Conservation (phyloP, 768 basidiomycete genomes). For the Xerocomus potaroensis region DNA sequence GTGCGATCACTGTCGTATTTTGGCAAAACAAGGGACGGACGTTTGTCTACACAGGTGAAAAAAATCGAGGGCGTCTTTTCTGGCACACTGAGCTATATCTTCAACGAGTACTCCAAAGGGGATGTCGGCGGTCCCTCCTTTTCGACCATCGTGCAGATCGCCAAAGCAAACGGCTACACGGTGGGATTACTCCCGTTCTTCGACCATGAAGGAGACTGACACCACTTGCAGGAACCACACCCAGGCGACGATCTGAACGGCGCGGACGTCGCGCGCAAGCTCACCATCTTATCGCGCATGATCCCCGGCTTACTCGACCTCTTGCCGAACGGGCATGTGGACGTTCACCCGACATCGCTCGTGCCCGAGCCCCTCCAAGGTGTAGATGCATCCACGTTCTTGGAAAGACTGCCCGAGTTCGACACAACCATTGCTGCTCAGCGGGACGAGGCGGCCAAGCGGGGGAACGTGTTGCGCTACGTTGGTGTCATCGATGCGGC, state of each 20-base stretch:
- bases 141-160: conserved; percentile 83
- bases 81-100: conserved; percentile 98
- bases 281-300: conserved; percentile 89
- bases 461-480: conserved; percentile 85
- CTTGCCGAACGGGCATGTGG: conserved; percentile 74
- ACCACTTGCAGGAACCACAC: conserved; percentile 81
- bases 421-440: conserved; percentile 76
- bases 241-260: conserved; percentile 97
- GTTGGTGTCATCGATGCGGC: conserved; percentile 93
- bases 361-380: conserved; percentile 73
- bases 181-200: conserved; percentile 35
- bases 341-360: conserved; percentile 79
- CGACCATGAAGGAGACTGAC: not conserved
- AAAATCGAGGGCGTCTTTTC: conserved; percentile 98
- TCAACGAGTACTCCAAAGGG: conserved; percentile 88
- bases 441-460: conserved; percentile 70
- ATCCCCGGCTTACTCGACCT: conserved; percentile 47
- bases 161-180: conserved; percentile 93
- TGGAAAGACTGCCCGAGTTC: conserved; percentile 73
- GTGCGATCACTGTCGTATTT: not conserved
- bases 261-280: conserved; percentile 94
- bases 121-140: conserved; percentile 68
- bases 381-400: conserved; percentile 79
- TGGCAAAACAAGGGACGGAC: not conserved
- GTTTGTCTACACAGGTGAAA: conserved; percentile 46